Percentiles rank a stretch among this genome's conserved stretches.
Evolutionary conservation across 306 rosid genomes (phyloP).

Genomic region (Carpinus viminea): DNA sequence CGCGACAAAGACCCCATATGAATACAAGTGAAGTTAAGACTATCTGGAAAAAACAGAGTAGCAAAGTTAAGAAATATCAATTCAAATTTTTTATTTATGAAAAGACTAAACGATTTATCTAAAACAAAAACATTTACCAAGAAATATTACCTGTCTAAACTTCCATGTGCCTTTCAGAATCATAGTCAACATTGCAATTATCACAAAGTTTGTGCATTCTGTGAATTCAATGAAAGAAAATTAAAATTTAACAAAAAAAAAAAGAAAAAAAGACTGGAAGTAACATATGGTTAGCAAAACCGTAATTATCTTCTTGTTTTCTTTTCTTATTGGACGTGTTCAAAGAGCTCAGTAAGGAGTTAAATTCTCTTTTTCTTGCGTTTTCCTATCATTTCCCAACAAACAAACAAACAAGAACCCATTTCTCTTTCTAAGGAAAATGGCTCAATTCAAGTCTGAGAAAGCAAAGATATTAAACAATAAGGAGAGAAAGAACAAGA

Average conservation of each 20-base stretch:
- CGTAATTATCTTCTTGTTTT: neutral
- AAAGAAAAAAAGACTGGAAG: neutral
- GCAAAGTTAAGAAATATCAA: neutral
- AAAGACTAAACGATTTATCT: neutral
- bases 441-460: neutral
- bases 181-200: constrained; percentile 77
- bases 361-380: neutral
- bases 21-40: constrained; percentile 72
- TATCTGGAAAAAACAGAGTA: constrained; percentile 48
- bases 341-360: neutral
- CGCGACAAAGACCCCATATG: constrained; percentile 89
- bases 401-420: constrained; percentile 11
- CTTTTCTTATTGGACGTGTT: neutral
- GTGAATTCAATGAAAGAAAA: constrained; percentile 5
- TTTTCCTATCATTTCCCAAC: constrained; percentile 2
- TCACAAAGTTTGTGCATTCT: constrained; percentile 92
- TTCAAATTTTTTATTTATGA: neutral
- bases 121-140: neutral
- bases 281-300: constrained; percentile 2
- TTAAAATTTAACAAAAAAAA: neutral
- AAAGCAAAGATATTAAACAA: neutral
- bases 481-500: neutral
- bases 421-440: neutral
- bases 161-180: constrained; percentile 70
- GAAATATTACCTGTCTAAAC: constrained; percentile 72